Evolutionary conservation across 2,329 filamentous ascomycete species (phyloP).

Genomic region (Epichloe sp.): DNA sequence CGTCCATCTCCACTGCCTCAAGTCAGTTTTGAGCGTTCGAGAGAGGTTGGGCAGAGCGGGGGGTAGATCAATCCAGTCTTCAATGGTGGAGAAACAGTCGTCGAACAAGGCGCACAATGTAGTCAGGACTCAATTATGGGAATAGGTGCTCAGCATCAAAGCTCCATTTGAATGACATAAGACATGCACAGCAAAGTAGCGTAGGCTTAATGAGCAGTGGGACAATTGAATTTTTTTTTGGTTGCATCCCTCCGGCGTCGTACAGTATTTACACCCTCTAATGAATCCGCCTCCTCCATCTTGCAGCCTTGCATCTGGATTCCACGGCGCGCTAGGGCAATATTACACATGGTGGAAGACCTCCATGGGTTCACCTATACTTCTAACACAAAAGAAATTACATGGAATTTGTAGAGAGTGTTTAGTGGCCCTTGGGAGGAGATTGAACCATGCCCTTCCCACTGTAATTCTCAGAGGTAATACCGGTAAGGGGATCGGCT

Average conservation of each 20-base stretch:
- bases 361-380: slow-evolving; percentile 17
- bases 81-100: neutral
- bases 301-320: slow-evolving; percentile 7
- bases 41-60: slow-evolving; percentile 36
- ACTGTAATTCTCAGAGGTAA: slow-evolving; percentile 64
- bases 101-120: neutral
- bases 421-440: slow-evolving; percentile 38
- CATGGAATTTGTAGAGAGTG: slow-evolving; percentile 11
- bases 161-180: neutral
- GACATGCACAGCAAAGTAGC: neutral
- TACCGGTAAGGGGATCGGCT: slow-evolving; percentile 74
- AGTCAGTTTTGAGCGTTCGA: slow-evolving; percentile 26
- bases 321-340: slow-evolving; percentile 17
- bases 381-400: slow-evolving; percentile 24
- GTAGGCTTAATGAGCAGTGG: slow-evolving; percentile 8
- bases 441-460: slow-evolving; percentile 72
- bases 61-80: slow-evolving; percentile 12
- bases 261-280: slow-evolving; percentile 30
- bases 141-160: neutral
- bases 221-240: slow-evolving; percentile 16
- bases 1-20: slow-evolving; percentile 9
- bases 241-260: slow-evolving; percentile 24
- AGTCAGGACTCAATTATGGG: neutral
- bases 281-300: slow-evolving; percentile 16
- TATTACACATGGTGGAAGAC: slow-evolving; percentile 23